Conservation (phyloP, 2,329 filamentous ascomycete species). For the Endocalyx cinctus region DNA sequence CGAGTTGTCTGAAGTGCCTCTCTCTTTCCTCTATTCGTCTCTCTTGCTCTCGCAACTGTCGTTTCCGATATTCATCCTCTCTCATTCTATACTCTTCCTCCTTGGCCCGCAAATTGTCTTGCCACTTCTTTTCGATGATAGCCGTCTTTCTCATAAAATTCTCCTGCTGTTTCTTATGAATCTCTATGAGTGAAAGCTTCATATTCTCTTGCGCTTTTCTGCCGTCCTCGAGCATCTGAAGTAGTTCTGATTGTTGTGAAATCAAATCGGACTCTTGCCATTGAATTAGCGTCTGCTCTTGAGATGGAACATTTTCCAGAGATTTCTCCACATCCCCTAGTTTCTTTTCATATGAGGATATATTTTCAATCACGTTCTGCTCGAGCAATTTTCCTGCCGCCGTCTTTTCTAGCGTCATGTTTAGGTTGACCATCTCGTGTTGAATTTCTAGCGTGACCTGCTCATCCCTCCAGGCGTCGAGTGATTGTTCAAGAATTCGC, state of each 20-base stretch:
- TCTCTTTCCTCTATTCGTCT: no score
- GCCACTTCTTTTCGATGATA: slow-evolving; percentile 2
- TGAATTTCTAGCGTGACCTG: slow-evolving; percentile 5
- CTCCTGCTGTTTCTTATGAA: slow-evolving; percentile 4
- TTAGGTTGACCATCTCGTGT: slow-evolving; percentile 6
- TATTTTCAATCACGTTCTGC: neutral
- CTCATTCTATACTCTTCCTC: slow-evolving; percentile 4
- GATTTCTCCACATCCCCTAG: neutral
- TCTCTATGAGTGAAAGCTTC: slow-evolving; percentile 4
- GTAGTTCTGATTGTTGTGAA: slow-evolving; percentile 1
- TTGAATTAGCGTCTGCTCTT: neutral
- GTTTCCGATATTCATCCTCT: slow-evolving; percentile 1
- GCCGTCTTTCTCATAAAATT: slow-evolving; percentile 8
- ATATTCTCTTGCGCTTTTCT: slow-evolving; percentile 4
- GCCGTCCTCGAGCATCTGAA: slow-evolving; percentile 1
- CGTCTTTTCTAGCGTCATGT: slow-evolving; percentile 1
- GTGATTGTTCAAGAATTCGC: neutral
- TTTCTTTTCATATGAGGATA: neutral
- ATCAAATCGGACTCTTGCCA: neutral
- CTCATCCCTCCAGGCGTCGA: slow-evolving; percentile 2
- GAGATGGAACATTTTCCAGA: neutral
- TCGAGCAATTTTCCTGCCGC: slow-evolving; percentile 5
- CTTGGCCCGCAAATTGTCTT: neutral
- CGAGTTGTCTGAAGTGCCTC: no score
- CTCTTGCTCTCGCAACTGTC: neutral